Conservation (phyloP, 139 green algal genomes). For the Chlamydomonas asymmetrica region DNA sequence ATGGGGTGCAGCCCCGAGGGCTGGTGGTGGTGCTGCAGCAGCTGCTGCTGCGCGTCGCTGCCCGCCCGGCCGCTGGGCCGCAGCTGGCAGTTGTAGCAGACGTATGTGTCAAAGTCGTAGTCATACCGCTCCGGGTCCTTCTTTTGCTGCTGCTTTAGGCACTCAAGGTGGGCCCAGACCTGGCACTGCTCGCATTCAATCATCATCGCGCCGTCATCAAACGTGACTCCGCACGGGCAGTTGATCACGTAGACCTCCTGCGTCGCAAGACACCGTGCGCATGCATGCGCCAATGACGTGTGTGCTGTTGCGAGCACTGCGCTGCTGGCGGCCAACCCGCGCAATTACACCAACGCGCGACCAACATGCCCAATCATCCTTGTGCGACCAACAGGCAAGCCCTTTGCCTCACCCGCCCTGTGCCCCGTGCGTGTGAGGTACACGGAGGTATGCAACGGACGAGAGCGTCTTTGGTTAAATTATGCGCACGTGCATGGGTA, state of each 20-base stretch:
- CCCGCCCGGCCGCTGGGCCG: no score
- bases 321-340: background rate
- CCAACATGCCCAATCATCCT: background rate
- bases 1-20: background rate
- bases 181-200: constrained; percentile 76
- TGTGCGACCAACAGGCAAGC: background rate
- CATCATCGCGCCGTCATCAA: constrained; percentile 73
- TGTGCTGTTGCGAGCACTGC: background rate
- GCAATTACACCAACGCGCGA: background rate
- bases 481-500: no score
- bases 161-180: constrained; percentile 64
- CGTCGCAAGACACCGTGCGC: background rate
- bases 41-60: background rate
- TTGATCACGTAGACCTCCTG: constrained; percentile 41
- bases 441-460: no score
- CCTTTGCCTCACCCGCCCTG: no score
- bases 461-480: no score
- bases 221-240: constrained; percentile 61
- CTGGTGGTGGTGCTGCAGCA: background rate
- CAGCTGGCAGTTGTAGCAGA: constrained; percentile 24
- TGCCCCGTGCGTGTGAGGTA: no score
- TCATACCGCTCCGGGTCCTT: background rate
- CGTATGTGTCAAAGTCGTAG: constrained; percentile 38
- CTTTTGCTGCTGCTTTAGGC: constrained; percentile 37
- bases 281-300: background rate